phyloP scores from a whole-genome alignment of 129 eudicot species.

The Flaveria robusta region DNA sequence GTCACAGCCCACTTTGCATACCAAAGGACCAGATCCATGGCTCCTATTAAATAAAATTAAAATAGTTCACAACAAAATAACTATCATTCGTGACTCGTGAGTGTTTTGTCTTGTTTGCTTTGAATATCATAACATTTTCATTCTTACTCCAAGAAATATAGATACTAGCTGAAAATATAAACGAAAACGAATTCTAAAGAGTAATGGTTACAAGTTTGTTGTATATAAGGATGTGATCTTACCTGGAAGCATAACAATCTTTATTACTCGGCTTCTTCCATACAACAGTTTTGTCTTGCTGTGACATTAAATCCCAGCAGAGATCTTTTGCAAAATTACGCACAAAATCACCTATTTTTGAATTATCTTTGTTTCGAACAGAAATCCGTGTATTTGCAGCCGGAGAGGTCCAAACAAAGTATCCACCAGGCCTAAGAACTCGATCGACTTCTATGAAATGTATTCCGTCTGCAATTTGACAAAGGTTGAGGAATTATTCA shows the following conservation, averaged over 20 bases:
- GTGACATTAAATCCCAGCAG: constrained; percentile 88
- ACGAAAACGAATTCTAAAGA: neutral
- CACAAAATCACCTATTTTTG: constrained; percentile 68
- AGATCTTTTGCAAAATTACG: constrained; percentile 59
- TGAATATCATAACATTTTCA: neutral
- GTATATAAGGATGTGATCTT: constrained; percentile 25
- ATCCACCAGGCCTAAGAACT: constrained; percentile 94
- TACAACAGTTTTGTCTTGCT: constrained; percentile 91
- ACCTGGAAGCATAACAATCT: constrained; percentile 79
- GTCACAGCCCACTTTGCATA: constrained; percentile 73
- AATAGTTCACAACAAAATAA: constrained; percentile 19
- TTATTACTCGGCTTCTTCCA: constrained; percentile 79
- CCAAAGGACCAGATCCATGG: constrained; percentile 54
- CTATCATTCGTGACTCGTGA: neutral
- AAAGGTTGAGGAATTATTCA: neutral
- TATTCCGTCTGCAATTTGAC: constrained; percentile 58
- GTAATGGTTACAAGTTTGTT: neutral
- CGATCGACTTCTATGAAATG: constrained; percentile 85
- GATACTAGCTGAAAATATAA: neutral
- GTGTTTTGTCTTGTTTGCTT: neutral
- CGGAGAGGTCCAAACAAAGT: constrained; percentile 96
- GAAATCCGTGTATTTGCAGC: constrained; percentile 64
- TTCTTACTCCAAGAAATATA: neutral
- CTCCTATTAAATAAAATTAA: constrained; percentile 47
- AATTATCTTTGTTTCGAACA: constrained; percentile 63